Evolutionary conservation across 345 rosid genomes (phyloP).

Genomic region (Microcos paniculata): DNA sequence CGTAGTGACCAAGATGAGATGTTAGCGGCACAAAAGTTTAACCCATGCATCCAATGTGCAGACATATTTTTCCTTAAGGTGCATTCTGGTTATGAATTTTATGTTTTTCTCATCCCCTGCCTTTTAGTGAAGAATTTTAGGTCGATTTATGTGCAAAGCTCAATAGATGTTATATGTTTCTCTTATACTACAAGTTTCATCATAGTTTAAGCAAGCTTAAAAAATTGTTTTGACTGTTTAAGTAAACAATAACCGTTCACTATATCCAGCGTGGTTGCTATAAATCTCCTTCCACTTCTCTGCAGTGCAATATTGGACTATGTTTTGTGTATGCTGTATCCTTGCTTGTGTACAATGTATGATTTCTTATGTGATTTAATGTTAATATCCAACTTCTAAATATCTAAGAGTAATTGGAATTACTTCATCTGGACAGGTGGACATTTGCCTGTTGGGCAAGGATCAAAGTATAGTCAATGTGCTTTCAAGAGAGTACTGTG

Average conservation of each 20-base stretch:
- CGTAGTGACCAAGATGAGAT: conserved; percentile 83
- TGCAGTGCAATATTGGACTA: background rate
- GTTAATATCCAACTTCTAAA: background rate
- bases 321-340: background rate
- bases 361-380: background rate
- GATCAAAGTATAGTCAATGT: conserved; percentile 88
- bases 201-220: too few species aligned
- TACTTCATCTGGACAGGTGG: conserved; percentile 54
- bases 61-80: conserved; percentile 90
- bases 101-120: background rate
- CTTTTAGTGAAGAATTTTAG: background rate
- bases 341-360: background rate
- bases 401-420: background rate
- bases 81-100: conserved; percentile 4
- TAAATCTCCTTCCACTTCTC: background rate
- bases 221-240: too few species aligned
- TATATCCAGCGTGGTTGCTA: background rate
- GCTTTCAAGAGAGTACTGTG: conserved; percentile 89
- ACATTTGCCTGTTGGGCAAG: conserved; percentile 93
- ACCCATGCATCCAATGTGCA: conserved; percentile 97
- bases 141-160: background rate
- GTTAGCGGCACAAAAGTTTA: conserved; percentile 76
- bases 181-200: too few species aligned
- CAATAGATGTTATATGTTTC: too few species aligned
- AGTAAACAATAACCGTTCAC: background rate